These are phyloP conservation scores for Lophiotrema nucula DNA, from an alignment of 495 filamentous ascomycete genomes.

Conservation along the genomic window DNA sequence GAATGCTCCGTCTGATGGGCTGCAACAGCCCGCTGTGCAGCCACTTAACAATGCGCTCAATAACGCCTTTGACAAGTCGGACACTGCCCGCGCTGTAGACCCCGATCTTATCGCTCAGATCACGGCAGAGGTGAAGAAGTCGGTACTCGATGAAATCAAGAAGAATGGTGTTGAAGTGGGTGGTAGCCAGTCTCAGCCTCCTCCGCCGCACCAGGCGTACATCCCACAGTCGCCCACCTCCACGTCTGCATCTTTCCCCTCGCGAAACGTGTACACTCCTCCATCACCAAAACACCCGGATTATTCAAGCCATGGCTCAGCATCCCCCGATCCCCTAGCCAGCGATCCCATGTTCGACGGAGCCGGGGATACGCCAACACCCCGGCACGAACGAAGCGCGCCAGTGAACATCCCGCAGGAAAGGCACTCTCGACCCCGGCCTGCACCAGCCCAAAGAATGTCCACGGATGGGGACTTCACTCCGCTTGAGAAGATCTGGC, in stretches of 20 bases:
- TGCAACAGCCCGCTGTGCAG: slow-evolving; percentile 28
- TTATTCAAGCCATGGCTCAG: slow-evolving; percentile 27
- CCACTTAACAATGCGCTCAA: slow-evolving; percentile 43
- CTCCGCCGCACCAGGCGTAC: slow-evolving; percentile 27
- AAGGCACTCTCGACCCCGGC: slow-evolving; percentile 40
- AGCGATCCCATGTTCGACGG: slow-evolving; percentile 29
- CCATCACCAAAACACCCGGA: slow-evolving; percentile 38
- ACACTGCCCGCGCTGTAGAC: slow-evolving; percentile 38
- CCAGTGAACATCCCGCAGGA: slow-evolving; percentile 19
- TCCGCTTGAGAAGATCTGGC: slow-evolving; percentile 71
- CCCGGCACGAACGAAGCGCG: slow-evolving; percentile 42
- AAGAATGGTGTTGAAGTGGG: slow-evolving; percentile 19
- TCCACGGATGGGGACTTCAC: slow-evolving; percentile 55
- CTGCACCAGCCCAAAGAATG: slow-evolving; percentile 46
- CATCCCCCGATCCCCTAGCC: slow-evolving; percentile 27
- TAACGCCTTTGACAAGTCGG: slow-evolving; percentile 41
- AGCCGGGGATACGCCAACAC: slow-evolving; percentile 46
- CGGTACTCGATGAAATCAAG: slow-evolving; percentile 40
- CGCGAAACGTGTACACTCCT: slow-evolving; percentile 46
- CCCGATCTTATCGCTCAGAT: slow-evolving; percentile 42
- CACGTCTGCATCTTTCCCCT: slow-evolving; percentile 33
- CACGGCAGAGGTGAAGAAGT: slow-evolving; percentile 37
- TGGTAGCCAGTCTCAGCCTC: slow-evolving; percentile 14
- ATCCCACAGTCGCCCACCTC: slow-evolving; percentile 29
- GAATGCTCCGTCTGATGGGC: slow-evolving; percentile 29